Evolutionary conservation across 2,329 filamentous ascomycete genomes (phyloP), one percentile per base, ranked within the genome.

Genomic region (Monilinia laxa): DNA sequence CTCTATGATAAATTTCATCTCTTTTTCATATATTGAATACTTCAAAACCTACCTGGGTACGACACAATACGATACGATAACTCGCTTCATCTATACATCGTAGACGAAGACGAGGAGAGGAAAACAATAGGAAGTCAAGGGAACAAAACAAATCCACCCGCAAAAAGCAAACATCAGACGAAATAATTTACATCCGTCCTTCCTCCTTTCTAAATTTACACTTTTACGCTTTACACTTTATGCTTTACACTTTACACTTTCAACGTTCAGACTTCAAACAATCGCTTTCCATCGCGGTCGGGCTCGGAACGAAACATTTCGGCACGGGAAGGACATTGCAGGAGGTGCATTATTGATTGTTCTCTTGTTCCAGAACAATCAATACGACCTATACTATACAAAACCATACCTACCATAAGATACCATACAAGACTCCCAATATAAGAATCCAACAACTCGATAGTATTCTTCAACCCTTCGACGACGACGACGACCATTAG

Each of bases 301-400:
- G 28, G 38, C 38, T 56, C 54, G 54, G 54, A 14, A 56, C 28
- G 54, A 56, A 38, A 56, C 14, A 23, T n/a, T 35, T 38, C 28
- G 25, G 28, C 28, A 56, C 54, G 54, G n/a, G n/a, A 56, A 35
- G 54, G 54, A 56, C 38, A 28, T 62, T 62, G 16, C 10, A 55
- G 60, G 47, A 55, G 31, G 31, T 35, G 38, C 20, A 42, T 40
- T 18, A n/a, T 54, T n/a, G 35, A 62, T 52, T 62, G 12, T 52
- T 62, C 49, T 14, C 16, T 42, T 14, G 47, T 52, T 28, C 31
- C 7, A 35, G 31, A 35, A 35, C 31, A 35, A 35, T 35, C 31
- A 35, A 35, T 35, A 35, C 31, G 12, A 63, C 45, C 55, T 35
- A 35, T 35, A 35, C 31, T 4, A 35, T 35, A 35, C 31, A 35